A percentile compares a stretch with the other conserved stretches of the same genome.
Evolutionary conservation across 371 early-diverging fungal genomes (phyloP).

Genomic region (Massospora cicadina): DNA sequence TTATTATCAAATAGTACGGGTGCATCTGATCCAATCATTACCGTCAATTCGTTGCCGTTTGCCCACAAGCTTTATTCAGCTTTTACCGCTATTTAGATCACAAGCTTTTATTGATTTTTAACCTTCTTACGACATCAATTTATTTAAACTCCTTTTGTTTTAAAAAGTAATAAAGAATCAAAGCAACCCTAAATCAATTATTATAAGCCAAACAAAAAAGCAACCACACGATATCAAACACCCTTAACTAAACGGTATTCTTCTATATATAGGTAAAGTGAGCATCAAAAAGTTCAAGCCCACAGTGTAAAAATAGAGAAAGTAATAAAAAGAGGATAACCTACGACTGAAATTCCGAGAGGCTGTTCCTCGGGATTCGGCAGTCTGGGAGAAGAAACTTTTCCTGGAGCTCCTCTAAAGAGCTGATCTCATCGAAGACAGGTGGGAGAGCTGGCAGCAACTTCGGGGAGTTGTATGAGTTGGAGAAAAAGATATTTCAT

Average conservation of each 20-base stretch:
- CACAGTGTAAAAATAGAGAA: too few relatives aligned
- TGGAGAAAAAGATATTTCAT: too few relatives aligned
- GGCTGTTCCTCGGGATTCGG: background rate
- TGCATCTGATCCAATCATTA: too few relatives aligned
- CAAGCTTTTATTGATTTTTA: too few relatives aligned
- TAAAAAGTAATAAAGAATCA: background rate
- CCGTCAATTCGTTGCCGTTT: too few relatives aligned
- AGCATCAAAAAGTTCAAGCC: background rate
- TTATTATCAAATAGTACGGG: too few relatives aligned
- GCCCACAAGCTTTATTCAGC: too few relatives aligned
- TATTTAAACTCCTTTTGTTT: too few relatives aligned
- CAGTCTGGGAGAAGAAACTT: background rate
- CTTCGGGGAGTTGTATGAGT: too few relatives aligned
- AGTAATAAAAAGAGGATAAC: too few relatives aligned
- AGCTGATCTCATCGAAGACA: background rate
- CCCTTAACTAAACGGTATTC: background rate
- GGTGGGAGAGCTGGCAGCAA: background rate
- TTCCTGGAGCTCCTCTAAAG: background rate
- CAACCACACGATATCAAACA: background rate
- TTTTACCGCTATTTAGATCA: too few relatives aligned
- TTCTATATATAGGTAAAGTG: background rate
- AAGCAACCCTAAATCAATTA: background rate
- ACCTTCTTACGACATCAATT: too few relatives aligned
- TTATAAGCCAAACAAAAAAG: background rate
- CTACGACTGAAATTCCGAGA: background rate